phyloP scores from a whole-genome alignment of 176 grass and related monocot species.

The Avena eriantha region DNA sequence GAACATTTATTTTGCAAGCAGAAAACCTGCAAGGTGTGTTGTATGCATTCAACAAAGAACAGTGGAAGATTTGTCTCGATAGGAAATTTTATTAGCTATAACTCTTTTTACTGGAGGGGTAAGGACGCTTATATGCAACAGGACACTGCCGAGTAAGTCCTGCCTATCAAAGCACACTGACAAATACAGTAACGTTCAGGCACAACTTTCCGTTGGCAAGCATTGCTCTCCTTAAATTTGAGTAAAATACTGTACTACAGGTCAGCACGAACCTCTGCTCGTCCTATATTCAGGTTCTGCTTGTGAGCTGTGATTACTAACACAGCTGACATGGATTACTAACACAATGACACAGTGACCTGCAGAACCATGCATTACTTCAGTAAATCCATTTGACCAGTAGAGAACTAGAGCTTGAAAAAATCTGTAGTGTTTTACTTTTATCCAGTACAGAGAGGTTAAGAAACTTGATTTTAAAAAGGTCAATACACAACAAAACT shows the following conservation, averaged over 20 bases:
- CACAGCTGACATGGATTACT: conserved; percentile 9
- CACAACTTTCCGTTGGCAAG: conserved; percentile 17
- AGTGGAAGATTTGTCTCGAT: conserved; percentile 1
- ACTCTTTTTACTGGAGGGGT: conserved; percentile 32
- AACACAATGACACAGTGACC: conserved; percentile 31
- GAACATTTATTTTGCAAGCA: conserved; percentile 34
- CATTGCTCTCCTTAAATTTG: conserved; percentile 26
- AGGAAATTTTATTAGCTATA: conserved; percentile 32
- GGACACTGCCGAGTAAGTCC: conserved; percentile 20
- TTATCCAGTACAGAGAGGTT: conserved; percentile 7
- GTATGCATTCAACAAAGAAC: conserved; percentile 37
- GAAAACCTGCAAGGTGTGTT: conserved; percentile 7
- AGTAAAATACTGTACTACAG: conserved; percentile 16
- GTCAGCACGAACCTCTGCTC: neutral
- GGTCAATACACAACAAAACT: conserved; percentile 6
- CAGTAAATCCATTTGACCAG: conserved; percentile 15
- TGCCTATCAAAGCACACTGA: neutral
- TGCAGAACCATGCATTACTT: conserved; percentile 35
- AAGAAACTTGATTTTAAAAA: conserved; percentile 9
- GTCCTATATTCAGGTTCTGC: conserved; percentile 27
- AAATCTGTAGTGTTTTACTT: conserved; percentile 23
- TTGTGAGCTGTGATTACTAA: neutral
- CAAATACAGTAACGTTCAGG: neutral
- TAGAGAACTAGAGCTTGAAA: neutral
- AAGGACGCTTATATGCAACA: neutral